Evolutionary conservation across 768 basidiomycete species (phyloP), one percentile per base, ranked within the genome.

Genomic region (Coprinopsis sp.): DNA sequence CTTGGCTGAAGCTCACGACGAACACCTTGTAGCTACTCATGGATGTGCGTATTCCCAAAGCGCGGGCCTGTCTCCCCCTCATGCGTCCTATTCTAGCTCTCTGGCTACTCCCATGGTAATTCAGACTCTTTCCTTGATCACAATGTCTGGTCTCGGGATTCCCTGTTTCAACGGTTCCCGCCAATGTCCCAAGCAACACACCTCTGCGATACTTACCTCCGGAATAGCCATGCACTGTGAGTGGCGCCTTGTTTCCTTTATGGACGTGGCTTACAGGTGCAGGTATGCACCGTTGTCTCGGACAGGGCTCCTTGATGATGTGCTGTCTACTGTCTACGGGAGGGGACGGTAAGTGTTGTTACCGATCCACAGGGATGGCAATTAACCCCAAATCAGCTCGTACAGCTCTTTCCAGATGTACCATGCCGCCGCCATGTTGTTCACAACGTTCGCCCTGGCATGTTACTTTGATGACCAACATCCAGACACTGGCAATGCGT

Each of bases 21-120:
- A n/a, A n/a, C n/a, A n/a, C 48, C n/a, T n/a, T n/a, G n/a, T n/a
- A 83, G 82, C 79, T 76, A 56, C 73, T 83, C 19, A 73, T 79
- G n/a, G 73, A 73, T 51, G 82, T 81, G 64, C 43, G 65, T 56
- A 19, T n/a, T 14, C 29, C 21, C 22, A n/a, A 18, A 34, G 19
- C 39, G 14, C 22, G 24, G 24, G 19, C 6, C 27, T 23, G 33
- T 41, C 47, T 46, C 7, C 34, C 24, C 29, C 14, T 40, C 13
- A 12, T 19, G n/a, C n/a, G n/a, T n/a, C n/a, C n/a, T n/a, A n/a
- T n/a, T n/a, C n/a, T n/a, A n/a, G n/a, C n/a, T n/a, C n/a, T n/a
- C n/a, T n/a, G n/a, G n/a, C n/a, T n/a, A n/a, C n/a, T n/a, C n/a
- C n/a, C n/a, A n/a, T n/a, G n/a, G n/a, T n/a, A n/a, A n/a, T n/a